Evolutionary conservation across 257 asterid genomes (phyloP).

Genomic region (Henckelia pumila): DNA sequence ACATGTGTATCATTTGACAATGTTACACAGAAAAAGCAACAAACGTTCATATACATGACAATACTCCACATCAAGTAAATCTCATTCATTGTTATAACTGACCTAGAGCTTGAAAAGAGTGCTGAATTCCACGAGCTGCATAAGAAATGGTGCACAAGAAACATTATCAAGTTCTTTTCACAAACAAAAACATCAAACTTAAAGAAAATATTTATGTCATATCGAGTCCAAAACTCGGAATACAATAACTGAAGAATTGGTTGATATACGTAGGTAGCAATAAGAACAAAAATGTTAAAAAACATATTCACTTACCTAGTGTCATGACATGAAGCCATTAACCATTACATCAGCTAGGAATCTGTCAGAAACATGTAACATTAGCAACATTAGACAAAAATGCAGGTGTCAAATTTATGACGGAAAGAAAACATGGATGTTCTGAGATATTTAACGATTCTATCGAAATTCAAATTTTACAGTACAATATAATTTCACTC

Average conservation of each 20-base stretch:
- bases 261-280: background rate
- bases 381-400: background rate
- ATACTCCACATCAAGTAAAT: constrained; percentile 29
- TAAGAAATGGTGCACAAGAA: background rate
- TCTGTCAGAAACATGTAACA: constrained; percentile 28
- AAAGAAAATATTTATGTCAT: background rate
- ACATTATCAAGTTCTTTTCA: constrained; percentile 16
- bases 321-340: constrained; percentile 20
- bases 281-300: background rate
- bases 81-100: constrained; percentile 14
- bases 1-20: constrained; percentile 23
- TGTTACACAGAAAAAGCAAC: constrained; percentile 25
- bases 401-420: constrained; percentile 3
- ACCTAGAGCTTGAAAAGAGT: constrained; percentile 18
- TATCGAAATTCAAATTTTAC: background rate
- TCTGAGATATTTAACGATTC: background rate
- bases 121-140: constrained; percentile 34
- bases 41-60: constrained; percentile 23
- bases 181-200: constrained; percentile 4
- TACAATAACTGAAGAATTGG: background rate
- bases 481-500: too few relatives aligned
- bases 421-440: background rate
- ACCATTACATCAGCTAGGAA: constrained; percentile 28
- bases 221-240: background rate
- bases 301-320: constrained; percentile 27